These are phyloP conservation scores for Nasturtium officinale DNA, from an alignment of 345 rosid genomes.

Conservation along the genomic window DNA sequence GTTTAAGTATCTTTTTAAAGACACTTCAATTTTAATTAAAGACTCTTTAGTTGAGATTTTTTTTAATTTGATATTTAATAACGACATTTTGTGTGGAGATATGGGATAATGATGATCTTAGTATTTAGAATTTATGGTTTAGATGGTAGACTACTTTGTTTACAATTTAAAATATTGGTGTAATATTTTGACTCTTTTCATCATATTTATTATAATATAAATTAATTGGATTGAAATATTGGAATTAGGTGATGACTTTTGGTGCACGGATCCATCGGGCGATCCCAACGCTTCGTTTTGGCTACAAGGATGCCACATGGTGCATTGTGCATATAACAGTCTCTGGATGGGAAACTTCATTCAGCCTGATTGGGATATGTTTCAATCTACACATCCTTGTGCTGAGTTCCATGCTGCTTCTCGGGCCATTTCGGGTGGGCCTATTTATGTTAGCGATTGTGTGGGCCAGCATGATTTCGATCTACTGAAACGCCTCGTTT, in stretches of 20 bases:
- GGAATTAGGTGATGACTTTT: conserved; percentile 83
- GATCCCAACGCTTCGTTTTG: conserved; percentile 95
- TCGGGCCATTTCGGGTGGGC: conserved; percentile 93
- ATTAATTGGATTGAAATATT: neutral
- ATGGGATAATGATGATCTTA: too few species aligned
- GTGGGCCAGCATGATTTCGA: conserved; percentile 84
- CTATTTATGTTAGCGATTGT: conserved; percentile 77
- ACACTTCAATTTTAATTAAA: too few species aligned
- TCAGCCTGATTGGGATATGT: conserved; percentile 99
- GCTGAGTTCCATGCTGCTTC: conserved; percentile 98
- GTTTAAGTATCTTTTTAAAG: too few species aligned
- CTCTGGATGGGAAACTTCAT: conserved; percentile 99
- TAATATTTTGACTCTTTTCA: neutral
- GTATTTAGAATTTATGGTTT: too few species aligned
- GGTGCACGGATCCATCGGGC: conserved; percentile 98
- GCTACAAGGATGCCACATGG: conserved; percentile 99
- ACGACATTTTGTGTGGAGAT: too few species aligned
- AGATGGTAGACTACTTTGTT: too few species aligned
- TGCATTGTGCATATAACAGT: conserved; percentile 98
- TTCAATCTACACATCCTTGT: conserved; percentile 95
- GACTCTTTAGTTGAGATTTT: too few species aligned
- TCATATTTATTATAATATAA: neutral
- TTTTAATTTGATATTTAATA: too few species aligned
- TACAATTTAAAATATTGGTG: too few species aligned
- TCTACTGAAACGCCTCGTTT: conserved; percentile 65